Evolutionary conservation across 2,329 filamentous ascomycete species (phyloP), one percentile per base, ranked within the genome.

Genomic region (Fusarium solani-melongenae): DNA sequence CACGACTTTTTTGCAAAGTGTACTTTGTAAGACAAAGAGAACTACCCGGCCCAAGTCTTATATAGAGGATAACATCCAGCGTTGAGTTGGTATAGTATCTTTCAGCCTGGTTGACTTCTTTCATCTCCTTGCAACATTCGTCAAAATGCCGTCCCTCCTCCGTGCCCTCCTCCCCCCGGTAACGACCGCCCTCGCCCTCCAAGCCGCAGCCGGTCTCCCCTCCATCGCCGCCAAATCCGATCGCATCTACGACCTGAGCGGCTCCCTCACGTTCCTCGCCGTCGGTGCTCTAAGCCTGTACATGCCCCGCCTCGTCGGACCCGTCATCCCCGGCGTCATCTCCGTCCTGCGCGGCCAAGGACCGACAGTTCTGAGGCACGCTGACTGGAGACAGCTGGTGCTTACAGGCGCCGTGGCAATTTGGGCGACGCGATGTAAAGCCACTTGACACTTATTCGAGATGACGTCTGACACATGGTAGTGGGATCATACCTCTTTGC

Each of bases 211-310:
- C 8, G 91, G 89, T 6, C 79, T 91, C 2, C 92, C 92, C 6
- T 92, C 90, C 7, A 89, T 92, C 69, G 71, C 86, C 29, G 83
- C 84, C 34, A 86, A 90, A 76, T 88, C 89, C 8, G 92, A 93
- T 77, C 87, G 89, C 39, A 92, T 92, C 84, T 93, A 92, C 79
- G 92, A 93, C 78, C 80, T 92, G 56, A 91, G 90, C 2, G 92
- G 92, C 56, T 91, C 90, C 15, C 77, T 92, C 34, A 93, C 91
- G 3, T 92, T 92, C 78, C 85, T 93, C 39, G 89, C 89, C 62
- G 91, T 91, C 79, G 90, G 89, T 15, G 88, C 89, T 0, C 80
- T 92, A 31, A 90, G 88, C 67, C 83, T 93, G 39, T 67, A 67
- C 15, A 61, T 67, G 17, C 90, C 89, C 71, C 83, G 93, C 17